Percentiles rank a stretch among this genome's conserved stretches.
These are phyloP conservation scores for Trichoderma sp. DNA, from an alignment of 2,329 filamentous ascomycete species.

Conservation along the genomic window DNA sequence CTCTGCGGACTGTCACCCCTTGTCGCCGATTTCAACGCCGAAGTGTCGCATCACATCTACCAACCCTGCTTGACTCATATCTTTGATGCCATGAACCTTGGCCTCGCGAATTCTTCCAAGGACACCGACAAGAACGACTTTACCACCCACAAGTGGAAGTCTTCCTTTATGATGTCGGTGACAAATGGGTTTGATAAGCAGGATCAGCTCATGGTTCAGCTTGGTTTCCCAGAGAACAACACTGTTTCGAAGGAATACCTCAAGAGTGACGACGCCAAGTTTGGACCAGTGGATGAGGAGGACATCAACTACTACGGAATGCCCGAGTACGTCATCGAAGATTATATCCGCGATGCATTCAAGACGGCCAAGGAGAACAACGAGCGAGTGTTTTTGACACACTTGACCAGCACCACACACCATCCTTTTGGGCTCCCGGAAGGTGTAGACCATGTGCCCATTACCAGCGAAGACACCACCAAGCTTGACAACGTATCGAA, in stretches of 20 bases:
- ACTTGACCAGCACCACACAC: constrained; percentile 36
- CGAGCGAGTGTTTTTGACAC: constrained; percentile 34
- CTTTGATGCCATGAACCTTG: constrained; percentile 32
- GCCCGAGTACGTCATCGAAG: constrained; percentile 32
- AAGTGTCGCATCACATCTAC: constrained; percentile 43
- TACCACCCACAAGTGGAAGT: constrained; percentile 31
- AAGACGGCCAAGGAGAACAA: constrained; percentile 30
- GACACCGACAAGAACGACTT: constrained; percentile 23
- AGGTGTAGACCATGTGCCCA: constrained; percentile 21
- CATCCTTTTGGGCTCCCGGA: constrained; percentile 34
- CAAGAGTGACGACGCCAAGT: constrained; percentile 29
- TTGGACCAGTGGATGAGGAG: constrained; percentile 28
- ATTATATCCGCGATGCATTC: constrained; percentile 35
- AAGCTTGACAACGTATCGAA: constrained; percentile 31
- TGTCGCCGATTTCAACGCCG: constrained; percentile 42
- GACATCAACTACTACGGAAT: constrained; percentile 37
- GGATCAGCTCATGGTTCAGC: constrained; percentile 28
- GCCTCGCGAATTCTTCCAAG: constrained; percentile 21
- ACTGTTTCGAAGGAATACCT: constrained; percentile 34
- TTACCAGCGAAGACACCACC: constrained; percentile 18
- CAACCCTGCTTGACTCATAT: constrained; percentile 44
- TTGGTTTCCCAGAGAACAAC: constrained; percentile 32
- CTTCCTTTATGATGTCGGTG: constrained; percentile 34
- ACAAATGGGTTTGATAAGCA: constrained; percentile 35
- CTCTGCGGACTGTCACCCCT: constrained; percentile 43